phyloP scores from a whole-genome alignment of 331 rosid genomes.

The Pyracantha coccinea region DNA sequence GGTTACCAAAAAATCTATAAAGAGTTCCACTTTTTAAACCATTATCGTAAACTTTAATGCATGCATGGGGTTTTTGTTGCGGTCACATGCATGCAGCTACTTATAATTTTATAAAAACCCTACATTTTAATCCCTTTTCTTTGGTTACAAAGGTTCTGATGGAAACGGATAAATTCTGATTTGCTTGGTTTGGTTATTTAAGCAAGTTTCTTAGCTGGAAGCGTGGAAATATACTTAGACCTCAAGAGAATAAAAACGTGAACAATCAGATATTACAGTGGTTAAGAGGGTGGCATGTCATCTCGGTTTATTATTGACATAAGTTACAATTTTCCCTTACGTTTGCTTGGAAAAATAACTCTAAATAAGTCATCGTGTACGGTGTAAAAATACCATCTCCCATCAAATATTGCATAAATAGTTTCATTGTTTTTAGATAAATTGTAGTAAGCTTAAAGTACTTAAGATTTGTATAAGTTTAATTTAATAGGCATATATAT shows the following conservation, averaged over 20 bases:
- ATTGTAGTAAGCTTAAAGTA: background rate
- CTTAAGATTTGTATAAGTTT: background rate
- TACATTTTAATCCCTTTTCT: background rate
- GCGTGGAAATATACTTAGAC: constrained; percentile 18
- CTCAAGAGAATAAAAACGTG: constrained; percentile 25
- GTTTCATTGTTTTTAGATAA: background rate
- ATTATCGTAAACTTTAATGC: background rate
- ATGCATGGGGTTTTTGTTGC: background rate
- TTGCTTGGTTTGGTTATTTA: background rate
- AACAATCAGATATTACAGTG: constrained; percentile 35
- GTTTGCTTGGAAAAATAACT: background rate
- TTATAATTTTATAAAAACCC: no score
- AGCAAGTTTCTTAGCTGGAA: constrained; percentile 8
- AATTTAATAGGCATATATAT: no score
- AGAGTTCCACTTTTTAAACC: background rate
- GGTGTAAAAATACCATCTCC: no score
- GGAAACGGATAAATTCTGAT: background rate
- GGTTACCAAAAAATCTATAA: no score
- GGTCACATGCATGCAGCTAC: background rate
- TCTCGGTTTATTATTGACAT: background rate
- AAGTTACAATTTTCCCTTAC: background rate
- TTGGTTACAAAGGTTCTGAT: background rate
- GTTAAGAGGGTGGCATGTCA: constrained; percentile 25
- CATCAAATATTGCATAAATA: no score
- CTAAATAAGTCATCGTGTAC: no score